These are phyloP conservation scores for Pseudozyma sp. DNA, from an alignment of 1,284 basidiomycete species.

Conservation along the genomic window DNA sequence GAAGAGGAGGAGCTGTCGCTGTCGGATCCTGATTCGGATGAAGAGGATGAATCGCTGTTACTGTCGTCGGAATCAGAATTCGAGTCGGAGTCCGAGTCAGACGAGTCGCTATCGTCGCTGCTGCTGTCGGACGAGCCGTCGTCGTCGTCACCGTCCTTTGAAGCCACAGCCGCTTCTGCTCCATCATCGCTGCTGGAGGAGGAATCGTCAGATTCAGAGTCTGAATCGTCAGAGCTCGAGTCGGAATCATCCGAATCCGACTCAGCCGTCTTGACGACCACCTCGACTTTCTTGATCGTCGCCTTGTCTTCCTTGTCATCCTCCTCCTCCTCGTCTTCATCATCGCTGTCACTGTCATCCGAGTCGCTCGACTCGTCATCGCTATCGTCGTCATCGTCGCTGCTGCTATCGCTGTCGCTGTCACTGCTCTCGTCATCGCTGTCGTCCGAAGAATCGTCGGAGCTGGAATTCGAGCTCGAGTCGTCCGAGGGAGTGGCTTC, in stretches of 20 bases:
- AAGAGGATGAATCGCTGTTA: slow-evolving; percentile 22
- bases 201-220: slow-evolving; percentile 18
- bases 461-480: slow-evolving; percentile 21
- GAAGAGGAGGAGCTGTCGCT: slow-evolving; percentile 11
- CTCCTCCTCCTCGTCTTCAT: slow-evolving; percentile 16
- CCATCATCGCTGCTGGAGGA: slow-evolving; percentile 14
- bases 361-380: slow-evolving; percentile 17
- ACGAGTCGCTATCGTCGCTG: slow-evolving; percentile 9
- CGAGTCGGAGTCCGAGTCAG: slow-evolving; percentile 17
- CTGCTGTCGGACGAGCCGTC: slow-evolving; percentile 20
- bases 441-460: slow-evolving; percentile 16
- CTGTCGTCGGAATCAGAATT: slow-evolving; percentile 12
- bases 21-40: slow-evolving; percentile 14
- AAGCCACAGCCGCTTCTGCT: background rate
- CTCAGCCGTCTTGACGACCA: slow-evolving; percentile 5
- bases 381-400: slow-evolving; percentile 27
- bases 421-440: slow-evolving; percentile 16
- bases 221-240: slow-evolving; percentile 25
- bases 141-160: slow-evolving; percentile 10
- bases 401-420: slow-evolving; percentile 18
- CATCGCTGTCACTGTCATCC: slow-evolving; percentile 19
- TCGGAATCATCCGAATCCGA: slow-evolving; percentile 18
- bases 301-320: slow-evolving; percentile 19
- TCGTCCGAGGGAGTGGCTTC: slow-evolving; percentile 17
- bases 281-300: slow-evolving; percentile 20